phyloP scores from a whole-genome alignment of 495 filamentous ascomycete genomes.

The Talaromyces stipitatus region DNA sequence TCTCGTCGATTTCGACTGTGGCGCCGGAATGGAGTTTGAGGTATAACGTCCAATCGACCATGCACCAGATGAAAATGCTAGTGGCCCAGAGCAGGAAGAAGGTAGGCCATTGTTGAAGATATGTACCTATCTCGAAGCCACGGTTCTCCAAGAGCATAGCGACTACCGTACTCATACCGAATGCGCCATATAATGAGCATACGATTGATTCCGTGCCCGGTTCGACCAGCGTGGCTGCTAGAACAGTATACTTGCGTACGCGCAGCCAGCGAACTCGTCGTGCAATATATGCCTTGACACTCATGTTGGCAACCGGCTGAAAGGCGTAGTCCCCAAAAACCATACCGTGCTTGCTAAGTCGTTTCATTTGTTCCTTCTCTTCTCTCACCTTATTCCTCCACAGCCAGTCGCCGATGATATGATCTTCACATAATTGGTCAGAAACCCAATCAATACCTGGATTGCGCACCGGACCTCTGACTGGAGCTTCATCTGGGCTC shows the following conservation, averaged over 20 bases:
- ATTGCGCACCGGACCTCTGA: conserved; percentile 20
- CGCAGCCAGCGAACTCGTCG: conserved; percentile 86
- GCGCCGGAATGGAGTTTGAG: conserved; percentile 60
- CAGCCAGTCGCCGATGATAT: conserved; percentile 86
- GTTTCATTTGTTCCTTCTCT: conserved; percentile 30
- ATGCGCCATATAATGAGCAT: conserved; percentile 72
- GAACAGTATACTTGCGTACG: conserved; percentile 89
- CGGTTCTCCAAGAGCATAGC: conserved; percentile 48
- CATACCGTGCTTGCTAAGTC: conserved; percentile 70
- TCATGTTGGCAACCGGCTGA: conserved; percentile 81
- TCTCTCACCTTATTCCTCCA: conserved; percentile 56
- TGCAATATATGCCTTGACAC: conserved; percentile 68
- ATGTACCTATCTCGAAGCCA: conserved; percentile 35
- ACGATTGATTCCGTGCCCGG: conserved; percentile 87
- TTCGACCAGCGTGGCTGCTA: conserved; percentile 85
- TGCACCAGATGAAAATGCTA: conserved; percentile 62
- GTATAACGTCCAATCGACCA: conserved; percentile 67
- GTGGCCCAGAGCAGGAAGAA: conserved; percentile 59
- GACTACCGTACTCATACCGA: conserved; percentile 61
- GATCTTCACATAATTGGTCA: conserved; percentile 95
- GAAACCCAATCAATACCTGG: conserved; percentile 88
- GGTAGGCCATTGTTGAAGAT: conserved; percentile 55
- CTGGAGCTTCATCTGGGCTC: conserved; percentile 7
- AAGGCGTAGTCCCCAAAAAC: conserved; percentile 80
- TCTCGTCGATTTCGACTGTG: conserved; percentile 61